phyloP scores from a whole-genome alignment of 352 stramenopile species.

The Phytophthora litchii region DNA sequence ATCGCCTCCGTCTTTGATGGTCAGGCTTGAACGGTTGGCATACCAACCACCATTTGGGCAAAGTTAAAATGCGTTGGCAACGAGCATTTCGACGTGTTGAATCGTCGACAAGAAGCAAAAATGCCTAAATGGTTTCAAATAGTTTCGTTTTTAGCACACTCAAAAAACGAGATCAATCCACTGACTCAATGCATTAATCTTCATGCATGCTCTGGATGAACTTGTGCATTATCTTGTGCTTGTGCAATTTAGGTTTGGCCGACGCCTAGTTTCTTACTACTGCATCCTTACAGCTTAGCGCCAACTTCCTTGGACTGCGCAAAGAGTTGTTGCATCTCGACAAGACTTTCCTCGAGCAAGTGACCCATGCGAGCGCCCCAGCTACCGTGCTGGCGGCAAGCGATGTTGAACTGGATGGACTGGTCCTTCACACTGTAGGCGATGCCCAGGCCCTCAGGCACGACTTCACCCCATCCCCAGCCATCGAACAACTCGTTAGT shows the following conservation, averaged over 20 bases:
- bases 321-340: slow-evolving; percentile 84
- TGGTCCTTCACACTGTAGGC: slow-evolving; percentile 84
- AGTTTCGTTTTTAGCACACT: no score
- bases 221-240: slow-evolving; percentile 8
- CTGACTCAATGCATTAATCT: no score
- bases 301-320: slow-evolving; percentile 25
- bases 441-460: slow-evolving; percentile 78
- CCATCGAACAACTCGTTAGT: slow-evolving; percentile 86
- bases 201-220: neutral
- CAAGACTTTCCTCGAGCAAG: slow-evolving; percentile 74
- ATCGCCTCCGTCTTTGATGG: no score
- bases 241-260: slow-evolving; percentile 7
- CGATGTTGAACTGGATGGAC: slow-evolving; percentile 87
- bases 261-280: neutral
- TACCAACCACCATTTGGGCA: no score
- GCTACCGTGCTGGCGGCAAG: slow-evolving; percentile 58
- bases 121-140: no score
- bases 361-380: slow-evolving; percentile 71
- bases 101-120: no score
- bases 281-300: slow-evolving; percentile 45
- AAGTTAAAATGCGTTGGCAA: no score
- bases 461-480: slow-evolving; percentile 85
- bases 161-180: no score
- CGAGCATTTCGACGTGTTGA: no score
- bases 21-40: no score